Evolutionary conservation across 2,329 filamentous ascomycete species (phyloP), one percentile per base, ranked within the genome.

Genomic region (Coniochaeta ligniaria): DNA sequence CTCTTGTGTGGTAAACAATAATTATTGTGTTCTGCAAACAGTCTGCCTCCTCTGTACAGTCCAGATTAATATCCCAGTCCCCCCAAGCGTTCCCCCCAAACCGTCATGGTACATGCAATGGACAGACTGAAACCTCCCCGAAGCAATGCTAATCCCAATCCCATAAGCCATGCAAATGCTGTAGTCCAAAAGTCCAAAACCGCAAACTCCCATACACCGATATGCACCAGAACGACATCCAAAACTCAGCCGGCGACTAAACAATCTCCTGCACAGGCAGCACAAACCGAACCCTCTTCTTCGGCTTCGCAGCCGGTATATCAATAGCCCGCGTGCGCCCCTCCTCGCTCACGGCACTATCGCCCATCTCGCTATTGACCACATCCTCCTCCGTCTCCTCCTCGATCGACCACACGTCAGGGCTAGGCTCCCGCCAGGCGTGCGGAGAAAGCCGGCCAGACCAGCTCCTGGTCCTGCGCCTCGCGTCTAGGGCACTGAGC

Each of bases 331-430:
- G 70, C 55, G 61, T 61, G 9, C 68, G 63, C 16, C 66, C 58
- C 6, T 59, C 58, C 6, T 59, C 55, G 68, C 57, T 71, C 69
- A 59, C 70, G 65, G 36, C 66, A 64, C 72, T 73, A 11, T 71
- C 64, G 0, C 72, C 75, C 68, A 73, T 70, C 67, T 80, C 77
- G 63, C 76, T 78, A 71, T 76, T 70, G 26, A 78, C 69, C 6
- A 35, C n/a, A 31, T 57, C 54, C 66, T 81, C 80, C 71, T 83
- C 82, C 1, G 79, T 79, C 72, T 85, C 82, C 69, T 85, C 83
- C 70, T 83, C 79, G 60, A 85, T 85, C 33, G 80, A 80, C 78
- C 82, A 85, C 3, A 85, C 83, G 59, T 84, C 82, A 0, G 82
- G 82, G 66, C 82, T 85, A 7, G 83, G 83, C 71, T 83, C 78